phyloP scores from a whole-genome alignment of 768 basidiomycete species.

The Boletus vermiculosoides region DNA sequence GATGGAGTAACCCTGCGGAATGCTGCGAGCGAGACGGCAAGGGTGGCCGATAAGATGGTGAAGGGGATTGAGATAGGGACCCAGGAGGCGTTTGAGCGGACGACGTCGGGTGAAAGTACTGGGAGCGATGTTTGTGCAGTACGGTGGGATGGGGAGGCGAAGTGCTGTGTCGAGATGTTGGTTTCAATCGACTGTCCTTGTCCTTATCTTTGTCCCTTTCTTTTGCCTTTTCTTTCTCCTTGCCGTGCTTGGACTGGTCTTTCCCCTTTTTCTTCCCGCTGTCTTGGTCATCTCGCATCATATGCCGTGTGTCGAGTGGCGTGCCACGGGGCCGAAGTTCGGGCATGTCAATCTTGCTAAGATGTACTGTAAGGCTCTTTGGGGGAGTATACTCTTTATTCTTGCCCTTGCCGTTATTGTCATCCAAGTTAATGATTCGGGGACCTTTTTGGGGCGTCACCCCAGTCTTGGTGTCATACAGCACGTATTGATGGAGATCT shows the following conservation, averaged over 20 bases:
- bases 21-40: conserved; percentile 9
- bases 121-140: conserved; percentile 22
- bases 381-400: conserved; percentile 64
- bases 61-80: not conserved
- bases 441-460: conserved; percentile 49
- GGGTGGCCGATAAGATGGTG: not conserved
- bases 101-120: conserved; percentile 19
- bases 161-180: not conserved
- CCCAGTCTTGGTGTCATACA: conserved; percentile 53
- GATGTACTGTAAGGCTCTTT: conserved; percentile 62
- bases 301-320: not conserved
- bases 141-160: conserved; percentile 11
- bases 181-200: conserved; percentile 4
- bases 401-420: conserved; percentile 44
- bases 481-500: conserved; percentile 74
- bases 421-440: conserved; percentile 60
- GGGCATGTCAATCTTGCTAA: conserved; percentile 87
- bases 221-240: conserved; percentile 39
- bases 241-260: conserved; percentile 21
- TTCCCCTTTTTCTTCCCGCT: conserved; percentile 13
- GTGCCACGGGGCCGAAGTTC: conserved; percentile 48
- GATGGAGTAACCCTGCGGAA: conserved; percentile 1
- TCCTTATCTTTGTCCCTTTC: conserved; percentile 30
- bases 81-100: conserved; percentile 35
- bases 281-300: not conserved